These are phyloP conservation scores for Blastobotrys robertii DNA, from an alignment of 805 yeast species.

Conservation along the genomic window DNA sequence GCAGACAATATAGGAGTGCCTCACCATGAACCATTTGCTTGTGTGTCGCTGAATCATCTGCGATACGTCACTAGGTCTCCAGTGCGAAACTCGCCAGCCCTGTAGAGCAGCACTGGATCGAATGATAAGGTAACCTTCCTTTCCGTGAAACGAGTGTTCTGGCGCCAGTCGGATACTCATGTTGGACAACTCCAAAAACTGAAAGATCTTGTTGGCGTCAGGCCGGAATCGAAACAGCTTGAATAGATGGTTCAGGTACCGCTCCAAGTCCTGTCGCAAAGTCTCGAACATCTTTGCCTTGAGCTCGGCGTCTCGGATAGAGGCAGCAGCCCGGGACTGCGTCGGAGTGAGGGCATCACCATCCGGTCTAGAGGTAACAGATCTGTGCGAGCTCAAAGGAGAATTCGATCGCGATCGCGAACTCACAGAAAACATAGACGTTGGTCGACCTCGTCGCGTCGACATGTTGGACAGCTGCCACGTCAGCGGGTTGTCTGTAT, in stretches of 20 bases:
- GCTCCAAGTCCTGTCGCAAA: conserved; percentile 36
- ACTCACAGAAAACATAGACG: conserved; percentile 3
- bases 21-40: conserved; percentile 81
- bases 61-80: conserved; percentile 63
- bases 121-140: conserved; percentile 76
- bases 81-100: conserved; percentile 94
- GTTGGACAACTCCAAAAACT: conserved; percentile 84
- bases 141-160: conserved; percentile 75
- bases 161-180: conserved; percentile 73
- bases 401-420: neutral
- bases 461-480: neutral
- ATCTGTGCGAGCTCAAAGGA: neutral
- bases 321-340: neutral
- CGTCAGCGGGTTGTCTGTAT: no score
- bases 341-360: neutral
- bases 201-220: conserved; percentile 73
- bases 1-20: conserved; percentile 76
- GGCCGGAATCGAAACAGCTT: conserved; percentile 56
- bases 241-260: conserved; percentile 56
- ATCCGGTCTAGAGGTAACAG: neutral
- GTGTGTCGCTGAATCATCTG: conserved; percentile 89
- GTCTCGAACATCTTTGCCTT: conserved; percentile 2
- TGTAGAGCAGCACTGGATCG: conserved; percentile 77
- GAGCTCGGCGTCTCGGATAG: neutral
- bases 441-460: neutral